These are phyloP conservation scores for Aegilops speltoides DNA, from an alignment of 176 grass and related monocot genomes.

Conservation along the genomic window DNA sequence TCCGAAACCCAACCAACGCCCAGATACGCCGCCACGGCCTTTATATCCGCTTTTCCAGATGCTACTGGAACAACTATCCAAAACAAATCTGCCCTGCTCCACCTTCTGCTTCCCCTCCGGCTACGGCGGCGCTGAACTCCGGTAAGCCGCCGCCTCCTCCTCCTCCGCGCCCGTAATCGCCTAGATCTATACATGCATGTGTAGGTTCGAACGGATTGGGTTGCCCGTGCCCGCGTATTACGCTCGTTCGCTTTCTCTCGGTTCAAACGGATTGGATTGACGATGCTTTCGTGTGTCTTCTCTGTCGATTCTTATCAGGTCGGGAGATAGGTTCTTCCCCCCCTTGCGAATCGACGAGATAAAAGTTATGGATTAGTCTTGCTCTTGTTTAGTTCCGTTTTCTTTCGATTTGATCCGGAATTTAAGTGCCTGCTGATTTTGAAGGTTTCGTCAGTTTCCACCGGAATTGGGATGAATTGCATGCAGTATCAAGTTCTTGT, in stretches of 20 bases:
- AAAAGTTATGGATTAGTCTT: slow-evolving; percentile 27
- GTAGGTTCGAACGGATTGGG: neutral
- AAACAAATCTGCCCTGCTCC: neutral
- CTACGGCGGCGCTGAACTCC: slow-evolving; percentile 28
- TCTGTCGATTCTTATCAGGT: slow-evolving; percentile 45
- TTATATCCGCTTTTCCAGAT: slow-evolving; percentile 41
- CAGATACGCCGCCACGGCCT: neutral
- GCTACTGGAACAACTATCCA: neutral
- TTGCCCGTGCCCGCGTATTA: neutral
- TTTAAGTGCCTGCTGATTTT: slow-evolving; percentile 35
- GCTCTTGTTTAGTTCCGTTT: neutral
- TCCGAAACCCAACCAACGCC: neutral
- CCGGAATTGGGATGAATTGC: slow-evolving; percentile 3
- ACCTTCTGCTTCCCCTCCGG: slow-evolving; percentile 24
- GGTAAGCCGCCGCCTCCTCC: slow-evolving; percentile 26
- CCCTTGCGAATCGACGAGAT: slow-evolving; percentile 2
- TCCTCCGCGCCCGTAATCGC: neutral
- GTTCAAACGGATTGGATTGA: neutral
- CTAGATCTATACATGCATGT: neutral
- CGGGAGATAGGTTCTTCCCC: slow-evolving; percentile 37
- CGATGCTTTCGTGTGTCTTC: slow-evolving; percentile 10
- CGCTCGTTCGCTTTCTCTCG: neutral
- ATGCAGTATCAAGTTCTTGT: neutral
- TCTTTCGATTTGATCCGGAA: neutral
- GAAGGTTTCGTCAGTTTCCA: slow-evolving; percentile 36